Evolutionary conservation across 352 stramenopile species (phyloP).

Genomic region (Phytophthora multivora): DNA sequence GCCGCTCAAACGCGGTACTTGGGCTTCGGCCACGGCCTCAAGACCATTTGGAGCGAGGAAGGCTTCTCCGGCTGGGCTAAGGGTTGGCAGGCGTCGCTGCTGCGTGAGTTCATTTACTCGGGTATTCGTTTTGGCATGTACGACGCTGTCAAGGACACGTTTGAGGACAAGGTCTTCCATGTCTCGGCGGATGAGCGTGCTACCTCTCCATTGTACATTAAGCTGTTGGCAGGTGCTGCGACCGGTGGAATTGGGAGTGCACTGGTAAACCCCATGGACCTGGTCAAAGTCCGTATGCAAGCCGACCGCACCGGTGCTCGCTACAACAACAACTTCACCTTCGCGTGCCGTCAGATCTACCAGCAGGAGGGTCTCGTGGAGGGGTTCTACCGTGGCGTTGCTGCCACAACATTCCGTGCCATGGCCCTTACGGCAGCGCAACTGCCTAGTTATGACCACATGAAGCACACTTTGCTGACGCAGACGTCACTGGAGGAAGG

Average conservation of each 20-base stretch:
- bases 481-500: constrained; percentile 57
- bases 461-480: constrained; percentile 71
- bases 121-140: constrained; percentile 82
- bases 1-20: constrained; percentile 48
- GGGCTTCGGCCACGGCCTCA: constrained; percentile 58
- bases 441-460: constrained; percentile 80
- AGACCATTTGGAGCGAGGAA: constrained; percentile 61
- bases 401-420: constrained; percentile 72
- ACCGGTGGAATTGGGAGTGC: constrained; percentile 66
- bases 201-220: constrained; percentile 64
- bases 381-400: constrained; percentile 74
- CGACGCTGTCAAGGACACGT: constrained; percentile 73
- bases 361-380: constrained; percentile 59
- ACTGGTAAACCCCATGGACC: constrained; percentile 80
- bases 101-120: constrained; percentile 77
- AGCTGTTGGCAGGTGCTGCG: constrained; percentile 64
- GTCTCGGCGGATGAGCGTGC: constrained; percentile 33
- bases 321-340: constrained; percentile 66
- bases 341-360: constrained; percentile 68
- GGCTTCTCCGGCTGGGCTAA: constrained; percentile 59
- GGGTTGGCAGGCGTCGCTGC: constrained; percentile 64
- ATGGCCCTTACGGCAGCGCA: constrained; percentile 78
- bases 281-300: constrained; percentile 84
- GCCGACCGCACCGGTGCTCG: constrained; percentile 59
- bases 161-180: constrained; percentile 58